Conservation (phyloP, 148 eudicot genomes). For the Chenopodium quinoa region DNA sequence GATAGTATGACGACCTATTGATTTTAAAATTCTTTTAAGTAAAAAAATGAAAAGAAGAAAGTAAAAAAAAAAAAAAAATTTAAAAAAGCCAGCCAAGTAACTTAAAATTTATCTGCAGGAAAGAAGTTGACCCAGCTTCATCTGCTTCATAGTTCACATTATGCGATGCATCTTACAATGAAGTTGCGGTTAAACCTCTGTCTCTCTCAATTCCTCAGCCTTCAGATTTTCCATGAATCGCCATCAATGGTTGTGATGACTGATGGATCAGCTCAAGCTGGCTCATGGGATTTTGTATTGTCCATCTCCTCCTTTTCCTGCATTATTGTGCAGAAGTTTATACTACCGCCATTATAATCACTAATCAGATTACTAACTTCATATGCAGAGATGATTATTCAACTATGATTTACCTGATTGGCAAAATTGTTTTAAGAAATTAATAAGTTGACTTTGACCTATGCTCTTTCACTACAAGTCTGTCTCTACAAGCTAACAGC, state of each 20-base stretch:
- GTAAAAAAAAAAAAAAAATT: no score
- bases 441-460: not conserved
- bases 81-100: not conserved
- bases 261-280: not conserved
- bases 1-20: not conserved
- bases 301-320: not conserved
- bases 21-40: not conserved
- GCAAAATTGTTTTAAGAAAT: not conserved
- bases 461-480: not conserved
- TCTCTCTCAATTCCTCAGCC: not conserved
- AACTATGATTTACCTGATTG: not conserved
- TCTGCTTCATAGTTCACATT: not conserved
- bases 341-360: not conserved
- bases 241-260: not conserved
- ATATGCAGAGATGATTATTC: not conserved
- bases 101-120: not conserved
- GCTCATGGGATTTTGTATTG: not conserved
- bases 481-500: not conserved
- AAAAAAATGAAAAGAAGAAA: no score
- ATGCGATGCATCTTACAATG: not conserved
- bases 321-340: not conserved
- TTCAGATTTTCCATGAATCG: not conserved
- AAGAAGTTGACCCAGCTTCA: constrained; percentile 8
- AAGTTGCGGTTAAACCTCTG: not conserved
- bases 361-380: not conserved